These are phyloP conservation scores for Vachellia collinsii DNA, from an alignment of 306 rosid genomes.

Conservation along the genomic window DNA sequence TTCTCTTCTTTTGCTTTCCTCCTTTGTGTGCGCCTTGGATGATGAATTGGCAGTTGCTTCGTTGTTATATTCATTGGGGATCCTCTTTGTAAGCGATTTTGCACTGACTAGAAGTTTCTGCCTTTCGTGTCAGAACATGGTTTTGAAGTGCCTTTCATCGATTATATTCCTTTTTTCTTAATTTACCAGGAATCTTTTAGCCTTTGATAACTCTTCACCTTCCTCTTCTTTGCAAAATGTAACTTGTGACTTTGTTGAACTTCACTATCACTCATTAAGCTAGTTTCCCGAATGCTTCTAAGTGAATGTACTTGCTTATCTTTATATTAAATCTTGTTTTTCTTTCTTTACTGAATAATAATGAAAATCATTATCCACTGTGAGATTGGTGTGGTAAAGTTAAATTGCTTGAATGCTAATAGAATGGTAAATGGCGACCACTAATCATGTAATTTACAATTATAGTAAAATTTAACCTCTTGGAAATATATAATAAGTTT, in stretches of 20 bases:
- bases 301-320: background rate
- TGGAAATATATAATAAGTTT: background rate
- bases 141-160: background rate
- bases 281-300: background rate
- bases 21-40: conserved; percentile 1
- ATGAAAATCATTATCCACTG: background rate
- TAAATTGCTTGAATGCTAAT: background rate
- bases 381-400: background rate
- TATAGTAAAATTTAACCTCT: background rate
- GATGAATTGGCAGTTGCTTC: background rate
- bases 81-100: background rate
- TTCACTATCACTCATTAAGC: background rate
- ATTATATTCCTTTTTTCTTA: background rate
- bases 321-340: too few species aligned
- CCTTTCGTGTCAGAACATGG: background rate
- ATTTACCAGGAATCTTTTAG: background rate
- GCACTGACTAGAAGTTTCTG: background rate
- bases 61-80: background rate
- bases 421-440: background rate
- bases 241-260: background rate
- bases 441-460: background rate
- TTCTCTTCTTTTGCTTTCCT: background rate
- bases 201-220: background rate
- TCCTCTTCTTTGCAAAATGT: background rate
- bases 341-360: too few species aligned